Base-by-base conservation (phyloP, 1,284 basidiomycete genomes). In the Termitomyces sp. region DNA sequence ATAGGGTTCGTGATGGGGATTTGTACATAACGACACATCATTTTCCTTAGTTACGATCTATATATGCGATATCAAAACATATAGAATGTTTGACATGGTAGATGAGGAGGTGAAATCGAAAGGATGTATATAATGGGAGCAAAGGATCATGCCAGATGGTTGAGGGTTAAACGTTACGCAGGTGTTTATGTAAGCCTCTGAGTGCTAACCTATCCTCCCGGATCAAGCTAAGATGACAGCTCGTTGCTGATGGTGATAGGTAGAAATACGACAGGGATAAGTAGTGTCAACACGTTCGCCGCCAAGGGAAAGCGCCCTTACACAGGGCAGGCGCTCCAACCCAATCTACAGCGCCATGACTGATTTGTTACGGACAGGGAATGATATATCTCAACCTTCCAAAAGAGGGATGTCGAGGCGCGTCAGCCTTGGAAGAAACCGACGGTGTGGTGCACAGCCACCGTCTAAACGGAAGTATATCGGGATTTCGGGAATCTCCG, bases 401-500 rank as follows among this genome's bases (percentile, higher is more conserved):
- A n/a, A n/a, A n/a, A n/a, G n/a, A n/a, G n/a, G n/a, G n/a, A n/a
- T n/a, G n/a, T n/a, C n/a, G n/a, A n/a, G n/a, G n/a, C n/a, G n/a
- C n/a, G n/a, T n/a, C n/a, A n/a, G n/a, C n/a, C n/a, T 1, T 12
- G n/a, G 28, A 24, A 19, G 39, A n/a, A n/a, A n/a, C n/a, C 3
- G n/a, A 12, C 9, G n/a, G 17, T 5, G 17, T 9, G 7, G 33
- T 12, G 46, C 49, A 58, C 42, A 52, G 48, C 50, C 55, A 60
- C 48, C 30, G 38, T 10, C 26, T 55, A 42, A 42, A 55, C 52
- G 58, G 56, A 58, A 56, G 56, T 52, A 61, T 52, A 60, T 62
- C 57, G 52, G 30, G 44, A 17, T 21, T 28, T 52, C 62, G 62
- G 61, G 30, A 52, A 62, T 62, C 58, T 64, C 62, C 62, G 61